Percentiles rank a stretch among this genome's conserved stretches.
Conservation (phyloP, 371 early-diverging fungal species). For the Apophysomyces elegans region DNA sequence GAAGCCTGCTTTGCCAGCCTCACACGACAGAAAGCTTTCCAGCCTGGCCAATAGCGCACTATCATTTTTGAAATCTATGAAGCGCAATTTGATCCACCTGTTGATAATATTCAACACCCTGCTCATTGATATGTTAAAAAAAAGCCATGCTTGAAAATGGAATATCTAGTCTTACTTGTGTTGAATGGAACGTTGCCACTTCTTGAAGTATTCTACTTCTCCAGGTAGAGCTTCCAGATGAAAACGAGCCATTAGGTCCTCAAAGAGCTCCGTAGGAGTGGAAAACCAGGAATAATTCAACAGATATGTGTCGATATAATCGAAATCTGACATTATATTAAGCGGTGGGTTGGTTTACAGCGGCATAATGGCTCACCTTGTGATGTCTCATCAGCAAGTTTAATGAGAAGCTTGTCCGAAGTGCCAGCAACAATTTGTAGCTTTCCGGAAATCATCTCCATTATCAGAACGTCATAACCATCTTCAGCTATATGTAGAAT, state of each 20-base stretch:
- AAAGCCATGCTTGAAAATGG: neutral
- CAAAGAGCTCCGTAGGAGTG: slow-evolving; percentile 59
- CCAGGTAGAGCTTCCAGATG: slow-evolving; percentile 59
- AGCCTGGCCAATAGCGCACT: slow-evolving; percentile 38
- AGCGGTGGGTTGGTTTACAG: neutral
- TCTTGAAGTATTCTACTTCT: slow-evolving; percentile 56
- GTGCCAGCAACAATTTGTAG: slow-evolving; percentile 68
- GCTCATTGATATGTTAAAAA: neutral
- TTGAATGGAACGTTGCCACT: slow-evolving; percentile 69
- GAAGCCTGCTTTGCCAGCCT: slow-evolving; percentile 39
- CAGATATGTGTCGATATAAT: slow-evolving; percentile 68
- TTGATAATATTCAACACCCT: slow-evolving; percentile 67
- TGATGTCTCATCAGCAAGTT: slow-evolving; percentile 66
- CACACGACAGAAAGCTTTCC: slow-evolving; percentile 39
- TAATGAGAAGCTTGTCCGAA: slow-evolving; percentile 60
- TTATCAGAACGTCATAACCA: slow-evolving; percentile 50
- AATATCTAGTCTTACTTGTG: slow-evolving; percentile 53
- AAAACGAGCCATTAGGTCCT: slow-evolving; percentile 61
- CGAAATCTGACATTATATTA: slow-evolving; percentile 45
- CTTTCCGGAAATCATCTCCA: slow-evolving; percentile 35
- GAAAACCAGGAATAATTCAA: slow-evolving; percentile 63
- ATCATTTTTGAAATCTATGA: slow-evolving; percentile 61
- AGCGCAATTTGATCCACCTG: slow-evolving; percentile 72
- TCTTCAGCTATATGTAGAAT: slow-evolving; percentile 55
- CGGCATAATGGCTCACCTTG: slow-evolving; percentile 44